Evolutionary conservation across 2,329 filamentous ascomycete genomes (phyloP).

Genomic region (Trichothecium roseum): DNA sequence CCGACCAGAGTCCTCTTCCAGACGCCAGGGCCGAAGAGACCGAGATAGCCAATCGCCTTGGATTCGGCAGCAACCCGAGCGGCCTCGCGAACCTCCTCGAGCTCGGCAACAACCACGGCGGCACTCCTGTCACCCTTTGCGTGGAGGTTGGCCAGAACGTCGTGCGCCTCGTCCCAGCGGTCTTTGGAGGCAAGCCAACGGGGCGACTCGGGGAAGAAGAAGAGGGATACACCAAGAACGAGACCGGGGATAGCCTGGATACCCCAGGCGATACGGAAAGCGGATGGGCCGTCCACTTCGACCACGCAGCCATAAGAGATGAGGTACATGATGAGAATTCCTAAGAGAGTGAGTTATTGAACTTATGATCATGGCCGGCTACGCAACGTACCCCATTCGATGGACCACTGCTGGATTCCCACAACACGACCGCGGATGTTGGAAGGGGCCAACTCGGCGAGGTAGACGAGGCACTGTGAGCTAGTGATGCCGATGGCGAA

Average conservation of each 20-base stretch:
- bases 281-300: constrained; percentile 37
- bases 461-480: constrained; percentile 58
- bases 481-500: constrained; percentile 57
- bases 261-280: constrained; percentile 56
- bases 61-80: constrained; percentile 25
- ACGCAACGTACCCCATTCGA: constrained; percentile 39
- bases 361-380: too few species aligned
- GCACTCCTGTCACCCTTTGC: constrained; percentile 42
- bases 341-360: too few species aligned
- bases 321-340: constrained; percentile 61
- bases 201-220: constrained; percentile 51
- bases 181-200: constrained; percentile 54
- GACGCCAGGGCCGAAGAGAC: constrained; percentile 34
- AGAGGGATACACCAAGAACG: constrained; percentile 44
- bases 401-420: constrained; percentile 63
- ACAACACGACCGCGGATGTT: constrained; percentile 53
- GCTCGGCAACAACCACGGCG: constrained; percentile 46
- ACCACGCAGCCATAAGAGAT: constrained; percentile 54
- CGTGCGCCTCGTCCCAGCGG: constrained; percentile 44
- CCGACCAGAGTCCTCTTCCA: constrained; percentile 42
- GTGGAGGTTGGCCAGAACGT: constrained; percentile 46
- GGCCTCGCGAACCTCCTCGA: constrained; percentile 38
- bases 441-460: constrained; percentile 53
- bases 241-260: constrained; percentile 52
- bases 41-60: constrained; percentile 25